Conservation (phyloP, 495 filamentous ascomycete genomes). For the Talaromyces stipitatus region DNA sequence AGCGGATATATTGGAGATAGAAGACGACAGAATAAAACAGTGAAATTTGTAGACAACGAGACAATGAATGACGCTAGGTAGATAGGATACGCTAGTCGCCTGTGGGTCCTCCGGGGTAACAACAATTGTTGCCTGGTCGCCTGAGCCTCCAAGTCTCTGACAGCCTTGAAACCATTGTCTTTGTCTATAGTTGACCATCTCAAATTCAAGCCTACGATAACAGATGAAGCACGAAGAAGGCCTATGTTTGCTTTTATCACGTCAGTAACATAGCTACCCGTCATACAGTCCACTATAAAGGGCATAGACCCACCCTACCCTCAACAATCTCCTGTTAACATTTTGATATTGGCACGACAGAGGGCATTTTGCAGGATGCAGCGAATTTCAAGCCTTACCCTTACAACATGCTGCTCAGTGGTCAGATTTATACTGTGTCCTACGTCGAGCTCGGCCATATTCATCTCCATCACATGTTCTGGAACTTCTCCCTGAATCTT, state of each 20-base stretch:
- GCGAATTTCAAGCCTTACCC: neutral
- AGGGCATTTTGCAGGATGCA: neutral
- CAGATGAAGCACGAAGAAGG: no score
- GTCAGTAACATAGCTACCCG: no score
- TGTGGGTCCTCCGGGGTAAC: neutral
- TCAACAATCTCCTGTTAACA: no score
- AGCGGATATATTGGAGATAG: neutral
- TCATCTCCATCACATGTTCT: neutral
- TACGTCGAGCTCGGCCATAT: neutral
- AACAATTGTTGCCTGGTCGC: neutral
- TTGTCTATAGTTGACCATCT: neutral
- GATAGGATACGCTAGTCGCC: neutral
- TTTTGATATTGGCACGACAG: no score
- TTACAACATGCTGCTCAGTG: neutral
- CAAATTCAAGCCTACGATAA: no score
- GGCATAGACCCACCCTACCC: no score
- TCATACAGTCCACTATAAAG: no score
- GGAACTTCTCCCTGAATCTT: no score
- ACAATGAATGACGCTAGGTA: neutral
- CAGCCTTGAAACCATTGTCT: neutral
- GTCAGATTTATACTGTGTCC: neutral
- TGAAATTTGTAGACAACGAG: constrained; percentile 3
- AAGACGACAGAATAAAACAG: no score
- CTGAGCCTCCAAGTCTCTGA: neutral
- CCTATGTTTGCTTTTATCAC: no score